Conservation (phyloP, 371 early-diverging fungal genomes). For the Mucor sp. region DNA sequence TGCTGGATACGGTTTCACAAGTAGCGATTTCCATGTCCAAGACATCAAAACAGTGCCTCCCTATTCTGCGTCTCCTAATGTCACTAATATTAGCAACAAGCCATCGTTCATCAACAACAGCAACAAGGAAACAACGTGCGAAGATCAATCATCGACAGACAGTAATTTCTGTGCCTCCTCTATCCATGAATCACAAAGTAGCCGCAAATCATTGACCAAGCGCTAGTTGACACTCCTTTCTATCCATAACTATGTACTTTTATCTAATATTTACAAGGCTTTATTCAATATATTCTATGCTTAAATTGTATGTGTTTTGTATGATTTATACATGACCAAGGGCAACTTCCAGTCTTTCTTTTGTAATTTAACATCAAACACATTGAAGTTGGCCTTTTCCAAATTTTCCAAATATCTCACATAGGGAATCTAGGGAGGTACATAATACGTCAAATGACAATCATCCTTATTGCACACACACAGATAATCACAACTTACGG, state of each 20-base stretch:
- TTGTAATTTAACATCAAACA: slow-evolving; percentile 63
- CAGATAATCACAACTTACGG: slow-evolving; percentile 39
- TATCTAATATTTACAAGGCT: slow-evolving; percentile 5
- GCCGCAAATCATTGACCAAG: slow-evolving; percentile 21
- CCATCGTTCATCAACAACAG: background rate
- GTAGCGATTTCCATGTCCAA: background rate
- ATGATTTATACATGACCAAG: slow-evolving; percentile 55
- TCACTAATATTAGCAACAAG: background rate
- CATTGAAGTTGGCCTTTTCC: slow-evolving; percentile 72
- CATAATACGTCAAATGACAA: background rate
- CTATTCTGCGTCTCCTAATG: background rate
- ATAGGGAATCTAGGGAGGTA: slow-evolving; percentile 47
- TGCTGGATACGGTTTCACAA: slow-evolving; percentile 6
- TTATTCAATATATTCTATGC: background rate
- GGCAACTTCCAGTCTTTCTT: slow-evolving; percentile 75
- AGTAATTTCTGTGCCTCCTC: slow-evolving; percentile 11
- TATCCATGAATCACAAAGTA: slow-evolving; percentile 22
- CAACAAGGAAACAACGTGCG: background rate
- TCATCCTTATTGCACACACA: background rate
- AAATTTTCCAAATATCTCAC: slow-evolving; percentile 65
- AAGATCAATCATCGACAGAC: slow-evolving; percentile 13
- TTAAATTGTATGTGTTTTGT: slow-evolving; percentile 25
- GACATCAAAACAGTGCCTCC: slow-evolving; percentile 2
- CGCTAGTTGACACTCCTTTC: background rate
- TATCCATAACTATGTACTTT: background rate